Conservation (phyloP, 2,329 filamentous ascomycete genomes). For the Rhytidhysteron rufulum region DNA sequence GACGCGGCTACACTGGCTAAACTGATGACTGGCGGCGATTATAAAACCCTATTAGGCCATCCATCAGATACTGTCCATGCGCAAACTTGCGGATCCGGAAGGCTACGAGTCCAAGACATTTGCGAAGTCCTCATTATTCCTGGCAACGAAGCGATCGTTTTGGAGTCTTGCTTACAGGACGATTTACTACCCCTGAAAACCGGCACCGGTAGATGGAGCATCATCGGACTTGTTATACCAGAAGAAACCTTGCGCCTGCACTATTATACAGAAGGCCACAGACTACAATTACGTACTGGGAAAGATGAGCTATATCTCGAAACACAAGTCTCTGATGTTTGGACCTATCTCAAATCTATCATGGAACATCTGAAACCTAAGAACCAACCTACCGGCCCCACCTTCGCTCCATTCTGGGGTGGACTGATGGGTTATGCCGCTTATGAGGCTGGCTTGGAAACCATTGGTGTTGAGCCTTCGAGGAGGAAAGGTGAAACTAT, state of each 20-base stretch:
- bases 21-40: background rate
- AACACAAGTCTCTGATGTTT: conserved; percentile 29
- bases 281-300: conserved; percentile 27
- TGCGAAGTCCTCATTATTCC: conserved; percentile 33
- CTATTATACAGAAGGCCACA: conserved; percentile 24
- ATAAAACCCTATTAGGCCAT: conserved; percentile 13
- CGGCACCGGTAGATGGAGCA: conserved; percentile 64
- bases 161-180: conserved; percentile 46
- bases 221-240: conserved; percentile 63
- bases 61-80: conserved; percentile 28
- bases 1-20: background rate
- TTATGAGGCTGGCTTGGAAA: conserved; percentile 74
- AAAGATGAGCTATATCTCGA: conserved; percentile 22
- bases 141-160: conserved; percentile 37
- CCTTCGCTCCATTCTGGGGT: conserved; percentile 64
- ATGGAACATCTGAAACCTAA: conserved; percentile 33
- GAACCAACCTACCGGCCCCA: conserved; percentile 18
- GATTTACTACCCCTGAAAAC: conserved; percentile 38
- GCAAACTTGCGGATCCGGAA: conserved; percentile 29
- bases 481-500: conserved; percentile 36
- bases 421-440: conserved; percentile 82
- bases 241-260: conserved; percentile 44
- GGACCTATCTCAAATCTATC: conserved; percentile 37
- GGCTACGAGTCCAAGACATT: conserved; percentile 33
- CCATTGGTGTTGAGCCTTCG: conserved; percentile 47